phyloP scores from a whole-genome alignment of 768 basidiomycete genomes.

The Tubosaeta sp. region DNA sequence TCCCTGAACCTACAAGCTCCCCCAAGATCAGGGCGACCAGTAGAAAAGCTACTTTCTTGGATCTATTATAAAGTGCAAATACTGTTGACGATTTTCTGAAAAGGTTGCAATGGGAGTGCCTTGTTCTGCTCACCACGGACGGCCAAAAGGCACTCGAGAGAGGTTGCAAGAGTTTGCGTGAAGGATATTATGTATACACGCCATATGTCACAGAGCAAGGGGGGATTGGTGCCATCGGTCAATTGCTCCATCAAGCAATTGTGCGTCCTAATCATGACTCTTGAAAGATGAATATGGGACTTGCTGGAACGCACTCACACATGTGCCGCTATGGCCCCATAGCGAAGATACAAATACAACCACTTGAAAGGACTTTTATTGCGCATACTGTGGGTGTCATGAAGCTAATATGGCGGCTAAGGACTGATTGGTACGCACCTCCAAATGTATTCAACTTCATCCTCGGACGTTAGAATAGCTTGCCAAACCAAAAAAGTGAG shows the following conservation, averaged over 20 bases:
- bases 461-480: slow-evolving; percentile 9
- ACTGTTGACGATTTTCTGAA: slow-evolving; percentile 7
- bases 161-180: slow-evolving; percentile 6
- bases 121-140: slow-evolving; percentile 10
- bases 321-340: slow-evolving; percentile 16
- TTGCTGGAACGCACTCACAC: slow-evolving; percentile 11
- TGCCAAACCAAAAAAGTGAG: slow-evolving; percentile 15
- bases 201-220: slow-evolving; percentile 11
- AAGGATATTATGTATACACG: neutral
- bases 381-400: slow-evolving; percentile 18
- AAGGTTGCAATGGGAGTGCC: neutral
- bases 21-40: slow-evolving; percentile 2
- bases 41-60: slow-evolving; percentile 6
- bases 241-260: slow-evolving; percentile 9
- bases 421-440: slow-evolving; percentile 10
- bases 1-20: slow-evolving; percentile 1
- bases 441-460: slow-evolving; percentile 23
- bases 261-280: slow-evolving; percentile 7
- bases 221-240: slow-evolving; percentile 9
- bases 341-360: slow-evolving; percentile 29
- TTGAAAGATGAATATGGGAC: neutral
- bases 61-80: slow-evolving; percentile 20
- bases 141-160: slow-evolving; percentile 16
- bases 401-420: neutral
- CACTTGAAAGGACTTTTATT: slow-evolving; percentile 25